These are phyloP conservation scores for Phytomonas serpens DNA, from an alignment of 208 protist genomes.

Conservation along the genomic window DNA sequence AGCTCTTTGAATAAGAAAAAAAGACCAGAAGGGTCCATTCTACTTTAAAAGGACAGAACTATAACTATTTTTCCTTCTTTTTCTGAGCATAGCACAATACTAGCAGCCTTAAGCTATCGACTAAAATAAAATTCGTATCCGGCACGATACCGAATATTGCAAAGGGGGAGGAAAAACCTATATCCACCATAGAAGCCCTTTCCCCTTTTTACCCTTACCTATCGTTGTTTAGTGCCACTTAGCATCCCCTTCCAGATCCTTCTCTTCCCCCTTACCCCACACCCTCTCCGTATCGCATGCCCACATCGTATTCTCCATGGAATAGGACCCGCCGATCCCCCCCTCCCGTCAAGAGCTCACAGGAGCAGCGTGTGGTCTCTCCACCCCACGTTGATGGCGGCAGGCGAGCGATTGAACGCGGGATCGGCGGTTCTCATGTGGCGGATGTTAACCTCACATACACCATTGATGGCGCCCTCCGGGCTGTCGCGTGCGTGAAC, in stretches of 20 bases:
- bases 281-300: neutral
- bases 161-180: neutral
- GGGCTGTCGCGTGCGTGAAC: constrained; percentile 40
- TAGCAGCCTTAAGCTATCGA: neutral
- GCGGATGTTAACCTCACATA: constrained; percentile 67
- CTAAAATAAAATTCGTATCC: constrained; percentile 3
- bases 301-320: neutral
- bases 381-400: too few species aligned
- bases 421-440: constrained; percentile 14
- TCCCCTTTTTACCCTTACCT: neutral
- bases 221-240: neutral
- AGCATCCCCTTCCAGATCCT: neutral
- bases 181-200: neutral
- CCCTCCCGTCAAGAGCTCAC: neutral
- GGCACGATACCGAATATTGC: neutral
- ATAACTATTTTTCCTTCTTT: constrained; percentile 9
- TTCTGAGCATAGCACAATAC: neutral
- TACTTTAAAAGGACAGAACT: constrained; percentile 8
- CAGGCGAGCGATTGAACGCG: too few species aligned
- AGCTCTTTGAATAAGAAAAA: constrained; percentile 5
- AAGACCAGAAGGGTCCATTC: neutral
- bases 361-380: neutral
- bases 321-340: neutral
- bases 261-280: too few species aligned
- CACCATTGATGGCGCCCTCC: constrained; percentile 34